Evolutionary conservation across 1,139 yeast genomes (phyloP).

Genomic region (Pichia sp.): DNA sequence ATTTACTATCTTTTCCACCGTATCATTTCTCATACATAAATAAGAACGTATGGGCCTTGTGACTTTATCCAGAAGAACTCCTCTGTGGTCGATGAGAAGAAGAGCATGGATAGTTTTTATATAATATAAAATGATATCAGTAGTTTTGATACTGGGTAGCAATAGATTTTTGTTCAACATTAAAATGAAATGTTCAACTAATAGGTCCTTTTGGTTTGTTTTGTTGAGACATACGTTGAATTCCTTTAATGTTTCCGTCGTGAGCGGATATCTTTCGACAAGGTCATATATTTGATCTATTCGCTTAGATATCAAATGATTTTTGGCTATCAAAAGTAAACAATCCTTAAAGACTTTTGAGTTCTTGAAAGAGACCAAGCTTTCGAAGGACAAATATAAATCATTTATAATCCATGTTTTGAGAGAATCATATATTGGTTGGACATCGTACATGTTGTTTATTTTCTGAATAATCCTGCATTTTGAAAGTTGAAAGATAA

Average conservation of each 20-base stretch:
- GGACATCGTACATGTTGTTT: conserved; percentile 2
- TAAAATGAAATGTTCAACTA: conserved; percentile 53
- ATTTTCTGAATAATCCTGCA: conserved; percentile 42
- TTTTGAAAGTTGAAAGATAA: conserved; percentile 42
- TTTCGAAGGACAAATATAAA: conserved; percentile 36
- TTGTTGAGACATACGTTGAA: conserved; percentile 45
- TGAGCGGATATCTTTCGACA: conserved; percentile 53
- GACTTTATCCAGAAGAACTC: conserved; percentile 74
- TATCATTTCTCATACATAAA: conserved; percentile 68
- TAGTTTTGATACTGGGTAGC: conserved; percentile 82
- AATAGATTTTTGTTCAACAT: conserved; percentile 51
- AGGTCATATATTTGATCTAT: conserved; percentile 63
- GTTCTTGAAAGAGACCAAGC: conserved; percentile 22
- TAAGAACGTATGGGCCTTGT: conserved; percentile 65
- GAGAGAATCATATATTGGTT: conserved; percentile 37
- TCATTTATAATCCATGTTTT: conserved; percentile 39
- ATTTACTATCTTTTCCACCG: conserved; percentile 63
- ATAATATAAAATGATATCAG: conserved; percentile 65
- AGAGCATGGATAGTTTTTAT: conserved; percentile 71
- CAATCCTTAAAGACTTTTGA: conserved; percentile 27
- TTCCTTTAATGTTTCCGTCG: conserved; percentile 60
- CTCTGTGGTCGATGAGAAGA: conserved; percentile 77
- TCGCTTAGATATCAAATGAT: conserved; percentile 48
- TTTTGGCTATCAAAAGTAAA: conserved; percentile 36
- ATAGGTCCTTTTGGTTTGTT: conserved; percentile 41